Conservation (phyloP, 1,284 basidiomycete species). For the Irpex lacteus region DNA sequence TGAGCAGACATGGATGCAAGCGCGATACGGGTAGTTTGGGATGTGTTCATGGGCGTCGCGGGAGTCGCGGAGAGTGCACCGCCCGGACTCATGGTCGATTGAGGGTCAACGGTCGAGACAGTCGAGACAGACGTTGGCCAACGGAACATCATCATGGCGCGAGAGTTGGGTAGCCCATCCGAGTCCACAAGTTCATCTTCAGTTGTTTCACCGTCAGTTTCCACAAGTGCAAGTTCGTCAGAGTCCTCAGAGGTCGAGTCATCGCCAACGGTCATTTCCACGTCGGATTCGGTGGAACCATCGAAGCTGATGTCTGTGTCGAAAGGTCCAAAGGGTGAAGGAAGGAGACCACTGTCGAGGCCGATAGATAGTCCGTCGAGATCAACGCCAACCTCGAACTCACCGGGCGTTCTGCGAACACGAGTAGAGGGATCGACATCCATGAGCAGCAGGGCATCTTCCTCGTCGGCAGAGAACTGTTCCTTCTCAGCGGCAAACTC, state of each 20-base stretch:
- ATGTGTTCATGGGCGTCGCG: slow-evolving; percentile 12
- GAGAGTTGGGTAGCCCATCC: slow-evolving; percentile 67
- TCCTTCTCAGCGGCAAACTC: slow-evolving; percentile 30
- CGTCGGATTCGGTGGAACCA: slow-evolving; percentile 21
- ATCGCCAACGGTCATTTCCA: slow-evolving; percentile 26
- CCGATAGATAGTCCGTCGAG: slow-evolving; percentile 26
- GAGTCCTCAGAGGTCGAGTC: slow-evolving; percentile 26
- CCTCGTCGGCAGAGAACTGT: slow-evolving; percentile 28
- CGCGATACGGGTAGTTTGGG: slow-evolving; percentile 27
- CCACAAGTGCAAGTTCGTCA: slow-evolving; percentile 32
- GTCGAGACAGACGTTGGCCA: slow-evolving; percentile 58
- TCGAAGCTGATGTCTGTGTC: slow-evolving; percentile 19
- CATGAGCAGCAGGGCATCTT: slow-evolving; percentile 29
- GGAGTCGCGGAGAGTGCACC: slow-evolving; percentile 18
- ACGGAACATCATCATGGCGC: slow-evolving; percentile 68
- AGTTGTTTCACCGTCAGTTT: slow-evolving; percentile 32
- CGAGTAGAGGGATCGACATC: slow-evolving; percentile 29
- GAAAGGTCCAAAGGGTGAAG: slow-evolving; percentile 14
- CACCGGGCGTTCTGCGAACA: slow-evolving; percentile 24
- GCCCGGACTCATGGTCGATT: slow-evolving; percentile 63
- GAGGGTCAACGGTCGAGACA: slow-evolving; percentile 51
- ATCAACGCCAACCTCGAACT: slow-evolving; percentile 29
- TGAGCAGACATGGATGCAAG: slow-evolving; percentile 29
- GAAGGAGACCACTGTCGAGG: slow-evolving; percentile 26
- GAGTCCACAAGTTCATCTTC: slow-evolving; percentile 78